These are phyloP conservation scores for Zostera marina DNA, from an alignment of 116 monocot genomes.

Conservation along the genomic window DNA sequence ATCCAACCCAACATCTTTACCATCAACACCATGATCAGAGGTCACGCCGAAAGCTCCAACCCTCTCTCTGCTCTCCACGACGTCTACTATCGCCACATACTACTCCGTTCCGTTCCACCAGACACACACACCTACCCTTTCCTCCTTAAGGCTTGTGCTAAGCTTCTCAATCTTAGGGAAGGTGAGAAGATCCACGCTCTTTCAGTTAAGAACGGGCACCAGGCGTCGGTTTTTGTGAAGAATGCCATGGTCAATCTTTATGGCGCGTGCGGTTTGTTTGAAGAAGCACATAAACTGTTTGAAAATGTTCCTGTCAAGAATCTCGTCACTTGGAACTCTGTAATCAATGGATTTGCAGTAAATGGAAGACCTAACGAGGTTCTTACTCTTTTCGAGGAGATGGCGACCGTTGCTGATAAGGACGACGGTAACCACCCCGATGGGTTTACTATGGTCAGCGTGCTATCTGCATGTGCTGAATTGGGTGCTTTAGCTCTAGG, in stretches of 20 bases:
- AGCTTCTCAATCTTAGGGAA: constrained; percentile 16
- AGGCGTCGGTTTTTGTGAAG: constrained; percentile 34
- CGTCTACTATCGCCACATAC: constrained; percentile 28
- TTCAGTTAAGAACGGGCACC: constrained; percentile 22
- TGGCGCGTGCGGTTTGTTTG: constrained; percentile 35
- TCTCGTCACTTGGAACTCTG: constrained; percentile 60
- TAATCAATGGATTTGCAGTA: constrained; percentile 50
- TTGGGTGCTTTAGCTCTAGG: constrained; percentile 39
- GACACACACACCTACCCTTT: constrained; percentile 74
- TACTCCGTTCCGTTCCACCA: constrained; percentile 9
- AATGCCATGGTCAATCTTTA: constrained; percentile 59
- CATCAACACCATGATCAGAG: constrained; percentile 63
- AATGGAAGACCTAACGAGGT: constrained; percentile 58
- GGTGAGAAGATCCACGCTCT: constrained; percentile 38
- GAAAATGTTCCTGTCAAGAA: constrained; percentile 27
- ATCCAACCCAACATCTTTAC: constrained; percentile 40
- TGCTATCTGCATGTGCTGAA: constrained; percentile 53
- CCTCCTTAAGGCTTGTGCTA: constrained; percentile 60
- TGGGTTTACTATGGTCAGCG: constrained; percentile 58
- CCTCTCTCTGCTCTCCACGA: constrained; percentile 33
- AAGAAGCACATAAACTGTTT: constrained; percentile 43
- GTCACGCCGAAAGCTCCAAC: constrained; percentile 27
- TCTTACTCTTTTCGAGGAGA: constrained; percentile 21
- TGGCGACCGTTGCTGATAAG: background rate
- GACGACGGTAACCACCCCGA: constrained; percentile 18